Conservation (phyloP, 345 rosid genomes). For the Linum lewisii region DNA sequence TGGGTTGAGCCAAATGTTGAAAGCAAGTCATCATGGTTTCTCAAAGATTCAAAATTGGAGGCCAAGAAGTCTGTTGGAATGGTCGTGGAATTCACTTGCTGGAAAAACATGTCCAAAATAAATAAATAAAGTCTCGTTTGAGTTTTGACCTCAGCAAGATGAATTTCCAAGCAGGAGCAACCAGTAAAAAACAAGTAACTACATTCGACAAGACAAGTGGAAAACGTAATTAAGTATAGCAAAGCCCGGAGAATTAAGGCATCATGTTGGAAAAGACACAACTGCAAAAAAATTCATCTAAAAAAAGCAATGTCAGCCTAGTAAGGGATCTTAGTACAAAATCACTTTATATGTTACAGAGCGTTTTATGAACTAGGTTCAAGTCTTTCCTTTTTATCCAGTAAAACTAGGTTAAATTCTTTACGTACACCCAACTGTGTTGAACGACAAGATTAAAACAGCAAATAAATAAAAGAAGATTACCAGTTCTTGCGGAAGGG, state of each 20-base stretch:
- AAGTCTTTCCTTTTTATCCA: no score
- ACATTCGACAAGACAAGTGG: not conserved
- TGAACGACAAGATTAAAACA: not conserved
- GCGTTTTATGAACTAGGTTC: no score
- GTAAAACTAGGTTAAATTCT: no score
- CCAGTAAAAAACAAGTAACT: not conserved
- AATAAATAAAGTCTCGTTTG: not conserved
- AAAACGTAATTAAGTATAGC: no score
- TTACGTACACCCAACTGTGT: not conserved
- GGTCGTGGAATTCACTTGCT: conserved; percentile 20
- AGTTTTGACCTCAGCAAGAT: not conserved
- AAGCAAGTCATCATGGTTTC: conserved; percentile 11
- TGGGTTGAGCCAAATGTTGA: conserved; percentile 15
- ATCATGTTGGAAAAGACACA: not conserved
- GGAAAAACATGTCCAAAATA: conserved; percentile 8
- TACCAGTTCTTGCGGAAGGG: conserved; percentile 26
- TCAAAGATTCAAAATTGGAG: conserved; percentile 16
- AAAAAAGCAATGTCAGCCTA: not conserved
- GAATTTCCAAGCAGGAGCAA: not conserved
- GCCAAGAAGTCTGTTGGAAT: conserved; percentile 16
- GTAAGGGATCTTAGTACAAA: no score
- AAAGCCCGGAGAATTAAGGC: not conserved
- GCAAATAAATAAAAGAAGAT: not conserved
- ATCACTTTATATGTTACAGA: no score
- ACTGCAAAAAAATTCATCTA: not conserved